Percentiles rank a stretch among this genome's conserved stretches.
Conservation (phyloP, 2,329 filamentous ascomycete species). For the Volutella citrinella region DNA sequence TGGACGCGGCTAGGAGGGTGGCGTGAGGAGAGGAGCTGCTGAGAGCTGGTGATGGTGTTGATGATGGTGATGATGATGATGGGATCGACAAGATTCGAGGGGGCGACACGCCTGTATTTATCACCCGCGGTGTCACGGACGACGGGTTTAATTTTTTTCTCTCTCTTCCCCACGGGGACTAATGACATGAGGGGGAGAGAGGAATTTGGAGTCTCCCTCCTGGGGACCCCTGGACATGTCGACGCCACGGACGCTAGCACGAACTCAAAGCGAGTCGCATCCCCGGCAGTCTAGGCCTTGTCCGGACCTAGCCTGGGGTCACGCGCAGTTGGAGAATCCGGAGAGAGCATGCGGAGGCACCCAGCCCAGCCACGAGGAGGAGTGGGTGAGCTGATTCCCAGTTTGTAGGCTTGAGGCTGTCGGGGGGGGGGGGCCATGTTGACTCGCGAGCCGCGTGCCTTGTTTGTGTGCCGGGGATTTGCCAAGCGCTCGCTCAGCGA, state of each 20-base stretch:
- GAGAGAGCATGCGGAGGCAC: too few species aligned
- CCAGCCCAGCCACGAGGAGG: constrained; percentile 4
- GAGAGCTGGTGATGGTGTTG: not conserved
- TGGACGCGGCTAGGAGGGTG: not conserved
- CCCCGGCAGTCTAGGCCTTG: constrained; percentile 6
- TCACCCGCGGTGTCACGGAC: too few species aligned
- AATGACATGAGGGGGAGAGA: constrained; percentile 6
- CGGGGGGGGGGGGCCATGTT: too few species aligned
- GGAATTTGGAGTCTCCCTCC: not conserved
- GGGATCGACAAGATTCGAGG: constrained; percentile 1
- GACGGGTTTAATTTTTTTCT: too few species aligned
- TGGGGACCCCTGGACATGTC: too few species aligned
- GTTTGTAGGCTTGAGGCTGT: too few species aligned
- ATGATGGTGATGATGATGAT: too few species aligned
- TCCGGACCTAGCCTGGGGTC: constrained; percentile 7
- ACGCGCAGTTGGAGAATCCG: constrained; percentile 5
- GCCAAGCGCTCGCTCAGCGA: too few species aligned
- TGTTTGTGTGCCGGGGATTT: too few species aligned
- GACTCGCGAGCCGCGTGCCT: too few species aligned
- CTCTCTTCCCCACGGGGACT: constrained; percentile 15
- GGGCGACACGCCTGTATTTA: constrained; percentile 9
- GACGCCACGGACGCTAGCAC: too few species aligned
- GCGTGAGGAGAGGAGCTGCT: not conserved
- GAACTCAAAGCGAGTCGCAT: constrained; percentile 2
- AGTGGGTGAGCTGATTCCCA: too few species aligned